These are phyloP conservation scores for Penicillium pulvis DNA, from an alignment of 495 filamentous ascomycete species.

Conservation along the genomic window DNA sequence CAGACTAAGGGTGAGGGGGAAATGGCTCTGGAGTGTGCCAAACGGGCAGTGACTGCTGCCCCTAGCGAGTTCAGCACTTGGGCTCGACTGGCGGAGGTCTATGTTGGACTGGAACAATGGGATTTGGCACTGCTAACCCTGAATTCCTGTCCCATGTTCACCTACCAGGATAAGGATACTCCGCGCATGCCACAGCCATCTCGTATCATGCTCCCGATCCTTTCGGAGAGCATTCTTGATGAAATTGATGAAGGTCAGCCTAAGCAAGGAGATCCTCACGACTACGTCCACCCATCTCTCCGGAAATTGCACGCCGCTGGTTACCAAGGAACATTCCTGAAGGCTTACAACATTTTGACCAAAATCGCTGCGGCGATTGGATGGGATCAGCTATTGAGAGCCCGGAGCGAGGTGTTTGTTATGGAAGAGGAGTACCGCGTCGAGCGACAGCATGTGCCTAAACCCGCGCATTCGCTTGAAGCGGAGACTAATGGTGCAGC, in stretches of 20 bases:
- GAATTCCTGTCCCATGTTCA: slow-evolving; percentile 99
- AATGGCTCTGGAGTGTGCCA: slow-evolving; percentile 90
- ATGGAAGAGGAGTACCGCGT: slow-evolving; percentile 98
- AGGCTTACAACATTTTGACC: slow-evolving; percentile 91
- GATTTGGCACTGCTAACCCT: slow-evolving; percentile 88
- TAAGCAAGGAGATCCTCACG: slow-evolving; percentile 65
- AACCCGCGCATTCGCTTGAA: slow-evolving; percentile 52
- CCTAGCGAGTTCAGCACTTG: slow-evolving; percentile 97
- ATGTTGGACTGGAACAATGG: slow-evolving; percentile 90
- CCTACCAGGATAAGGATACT: slow-evolving; percentile 96
- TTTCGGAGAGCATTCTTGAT: slow-evolving; percentile 88
- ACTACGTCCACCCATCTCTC: slow-evolving; percentile 84
- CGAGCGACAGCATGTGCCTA: slow-evolving; percentile 74
- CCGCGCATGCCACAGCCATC: slow-evolving; percentile 90
- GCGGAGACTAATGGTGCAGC: slow-evolving; percentile 43
- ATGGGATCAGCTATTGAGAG: slow-evolving; percentile 93
- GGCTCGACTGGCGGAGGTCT: slow-evolving; percentile 91
- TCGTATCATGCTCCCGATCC: slow-evolving; percentile 80
- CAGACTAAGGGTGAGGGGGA: slow-evolving; percentile 81
- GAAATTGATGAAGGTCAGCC: slow-evolving; percentile 92
- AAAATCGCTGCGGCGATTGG: slow-evolving; percentile 94
- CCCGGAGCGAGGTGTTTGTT: slow-evolving; percentile 94
- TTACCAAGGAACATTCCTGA: slow-evolving; percentile 92
- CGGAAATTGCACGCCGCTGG: slow-evolving; percentile 82
- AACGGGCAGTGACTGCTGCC: slow-evolving; percentile 89